These are phyloP conservation scores for Epichloe sibirici DNA, from an alignment of 2,329 filamentous ascomycete species.

Conservation along the genomic window DNA sequence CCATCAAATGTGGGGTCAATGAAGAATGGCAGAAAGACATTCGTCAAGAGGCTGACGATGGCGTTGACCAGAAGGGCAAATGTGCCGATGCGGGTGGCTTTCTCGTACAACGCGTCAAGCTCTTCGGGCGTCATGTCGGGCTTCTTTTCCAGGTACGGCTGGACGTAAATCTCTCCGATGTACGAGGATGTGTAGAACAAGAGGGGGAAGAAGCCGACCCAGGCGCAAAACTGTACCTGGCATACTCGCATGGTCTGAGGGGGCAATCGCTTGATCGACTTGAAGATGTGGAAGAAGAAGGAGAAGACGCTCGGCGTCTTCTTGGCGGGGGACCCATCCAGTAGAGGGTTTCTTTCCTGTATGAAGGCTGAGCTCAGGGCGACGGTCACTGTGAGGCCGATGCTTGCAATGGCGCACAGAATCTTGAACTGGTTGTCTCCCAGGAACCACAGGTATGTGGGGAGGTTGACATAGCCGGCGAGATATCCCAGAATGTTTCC, in stretches of 20 bases:
- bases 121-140: constrained; percentile 66
- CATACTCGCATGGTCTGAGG: constrained; percentile 76
- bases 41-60: constrained; percentile 68
- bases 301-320: constrained; percentile 54
- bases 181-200: constrained; percentile 93
- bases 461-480: constrained; percentile 73
- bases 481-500: constrained; percentile 88
- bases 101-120: constrained; percentile 69
- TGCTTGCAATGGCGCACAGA: constrained; percentile 71
- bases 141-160: constrained; percentile 65
- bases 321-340: constrained; percentile 50
- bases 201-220: constrained; percentile 93
- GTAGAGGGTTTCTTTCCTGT: constrained; percentile 66
- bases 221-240: constrained; percentile 71
- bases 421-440: constrained; percentile 88
- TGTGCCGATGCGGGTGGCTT: constrained; percentile 75
- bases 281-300: constrained; percentile 71
- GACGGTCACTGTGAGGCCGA: constrained; percentile 59
- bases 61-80: constrained; percentile 85
- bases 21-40: constrained; percentile 74
- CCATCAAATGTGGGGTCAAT: constrained; percentile 67
- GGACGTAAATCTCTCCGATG: constrained; percentile 83
- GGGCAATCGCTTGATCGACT: constrained; percentile 65
- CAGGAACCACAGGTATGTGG: constrained; percentile 62
- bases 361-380: constrained; percentile 57